A percentile compares a stretch with the other conserved stretches of the same genome.
phyloP scores from a whole-genome alignment of 1,284 basidiomycete genomes.

The Hemileccinum hortonii region DNA sequence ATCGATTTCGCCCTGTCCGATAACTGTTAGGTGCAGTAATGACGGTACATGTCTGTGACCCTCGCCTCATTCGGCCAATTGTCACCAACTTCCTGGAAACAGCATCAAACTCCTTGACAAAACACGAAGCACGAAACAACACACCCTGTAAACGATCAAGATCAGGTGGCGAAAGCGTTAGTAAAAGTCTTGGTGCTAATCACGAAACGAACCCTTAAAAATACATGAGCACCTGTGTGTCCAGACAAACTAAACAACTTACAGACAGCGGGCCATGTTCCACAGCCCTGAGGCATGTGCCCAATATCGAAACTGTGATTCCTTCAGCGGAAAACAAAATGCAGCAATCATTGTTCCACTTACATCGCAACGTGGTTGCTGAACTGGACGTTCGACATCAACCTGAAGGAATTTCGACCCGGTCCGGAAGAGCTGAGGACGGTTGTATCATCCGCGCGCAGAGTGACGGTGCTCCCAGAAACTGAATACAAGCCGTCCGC shows the following conservation, averaged over 20 bases:
- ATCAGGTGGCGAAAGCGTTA: background rate
- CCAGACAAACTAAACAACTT: conserved; percentile 3
- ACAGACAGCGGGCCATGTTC: conserved; percentile 40
- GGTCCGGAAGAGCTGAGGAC: conserved; percentile 28
- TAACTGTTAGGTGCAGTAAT: background rate
- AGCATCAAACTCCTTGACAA: background rate
- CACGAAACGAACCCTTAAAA: conserved; percentile 15
- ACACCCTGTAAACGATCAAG: conserved; percentile 11
- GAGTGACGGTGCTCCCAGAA: conserved; percentile 44
- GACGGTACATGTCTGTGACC: conserved; percentile 14
- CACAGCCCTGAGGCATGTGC: conserved; percentile 41
- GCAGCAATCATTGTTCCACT: background rate
- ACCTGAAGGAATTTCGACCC: conserved; percentile 37
- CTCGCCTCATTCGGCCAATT: conserved; percentile 21
- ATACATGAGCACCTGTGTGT: background rate
- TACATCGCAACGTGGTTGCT: conserved; percentile 37
- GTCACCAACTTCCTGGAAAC: conserved; percentile 17
- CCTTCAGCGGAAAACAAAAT: background rate
- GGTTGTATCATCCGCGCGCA: conserved; percentile 36
- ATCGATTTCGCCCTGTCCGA: conserved; percentile 53
- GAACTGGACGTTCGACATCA: conserved; percentile 33
- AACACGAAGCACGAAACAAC: background rate
- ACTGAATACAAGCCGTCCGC: conserved; percentile 48
- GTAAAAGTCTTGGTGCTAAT: background rate
- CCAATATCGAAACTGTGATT: conserved; percentile 33